phyloP scores from a whole-genome alignment of 2,329 filamentous ascomycete species.

The Claviceps pazoutovae region DNA sequence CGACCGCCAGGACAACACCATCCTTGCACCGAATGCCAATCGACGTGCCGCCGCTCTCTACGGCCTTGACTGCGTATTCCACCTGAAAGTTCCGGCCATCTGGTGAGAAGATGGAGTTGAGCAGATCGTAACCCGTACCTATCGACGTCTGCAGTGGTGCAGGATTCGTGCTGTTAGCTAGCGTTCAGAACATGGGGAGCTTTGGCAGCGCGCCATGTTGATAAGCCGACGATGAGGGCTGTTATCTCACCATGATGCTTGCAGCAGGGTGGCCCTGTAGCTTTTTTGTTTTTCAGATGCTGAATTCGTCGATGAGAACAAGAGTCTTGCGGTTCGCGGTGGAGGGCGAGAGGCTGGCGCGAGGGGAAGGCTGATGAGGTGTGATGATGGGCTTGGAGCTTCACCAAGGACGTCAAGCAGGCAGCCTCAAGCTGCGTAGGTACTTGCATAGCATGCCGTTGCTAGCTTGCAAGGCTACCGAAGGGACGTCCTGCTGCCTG shows the following conservation, averaged over 20 bases:
- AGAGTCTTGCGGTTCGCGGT: neutral
- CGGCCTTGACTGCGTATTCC: conserved; percentile 97
- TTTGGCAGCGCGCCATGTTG: neutral
- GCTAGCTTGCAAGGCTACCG: neutral
- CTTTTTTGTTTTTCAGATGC: neutral
- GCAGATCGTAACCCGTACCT: conserved; percentile 98
- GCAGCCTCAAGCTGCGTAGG: conserved; percentile 4
- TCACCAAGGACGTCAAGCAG: conserved; percentile 8
- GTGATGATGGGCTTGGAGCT: conserved; percentile 15
- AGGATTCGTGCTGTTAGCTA: conserved; percentile 1
- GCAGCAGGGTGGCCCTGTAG: conserved; percentile 1
- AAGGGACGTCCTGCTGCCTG: neutral
- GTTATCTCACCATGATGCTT: conserved; percentile 11
- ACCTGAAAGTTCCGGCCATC: conserved; percentile 98
- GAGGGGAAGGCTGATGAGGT: neutral
- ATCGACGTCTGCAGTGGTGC: conserved; percentile 70
- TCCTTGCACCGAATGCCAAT: conserved; percentile 96
- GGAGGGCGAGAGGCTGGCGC: neutral
- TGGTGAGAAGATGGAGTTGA: conserved; percentile 98
- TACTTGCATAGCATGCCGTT: neutral
- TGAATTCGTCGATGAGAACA: neutral
- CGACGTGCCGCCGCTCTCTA: conserved; percentile 93
- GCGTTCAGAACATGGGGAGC: neutral
- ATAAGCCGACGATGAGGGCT: neutral
- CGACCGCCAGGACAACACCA: conserved; percentile 86